A percentile compares a stretch with the other conserved stretches of the same genome.
These are phyloP conservation scores for Chlorella sp. DNA, from an alignment of 139 green algal species.

Conservation along the genomic window DNA sequence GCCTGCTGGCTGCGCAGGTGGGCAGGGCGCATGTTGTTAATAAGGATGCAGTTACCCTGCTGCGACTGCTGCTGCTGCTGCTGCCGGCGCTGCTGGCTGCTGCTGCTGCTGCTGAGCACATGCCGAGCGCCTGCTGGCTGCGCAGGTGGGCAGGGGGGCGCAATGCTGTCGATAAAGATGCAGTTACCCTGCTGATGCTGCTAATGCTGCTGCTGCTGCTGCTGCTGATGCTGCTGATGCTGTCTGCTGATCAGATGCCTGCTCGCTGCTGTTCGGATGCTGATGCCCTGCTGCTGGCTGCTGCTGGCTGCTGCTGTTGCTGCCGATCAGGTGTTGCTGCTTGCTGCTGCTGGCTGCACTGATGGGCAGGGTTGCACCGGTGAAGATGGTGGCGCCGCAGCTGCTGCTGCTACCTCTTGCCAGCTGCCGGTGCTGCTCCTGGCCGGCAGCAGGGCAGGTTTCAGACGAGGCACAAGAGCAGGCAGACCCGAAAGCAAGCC, in stretches of 20 bases:
- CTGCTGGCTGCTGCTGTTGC: neutral
- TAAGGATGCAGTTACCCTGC: neutral
- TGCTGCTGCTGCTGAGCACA: too few species aligned
- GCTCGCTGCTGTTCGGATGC: too few species aligned
- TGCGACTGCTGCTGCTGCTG: neutral
- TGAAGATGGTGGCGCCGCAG: too few species aligned
- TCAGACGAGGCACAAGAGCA: too few species aligned
- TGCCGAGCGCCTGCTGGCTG: constrained; percentile 94
- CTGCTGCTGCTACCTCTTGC: too few species aligned
- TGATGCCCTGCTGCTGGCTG: too few species aligned
- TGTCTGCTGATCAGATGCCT: too few species aligned
- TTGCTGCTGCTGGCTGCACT: neutral
- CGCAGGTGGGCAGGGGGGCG: constrained; percentile 69
- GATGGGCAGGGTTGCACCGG: too few species aligned
- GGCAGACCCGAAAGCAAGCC: too few species aligned
- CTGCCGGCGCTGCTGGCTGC: neutral
- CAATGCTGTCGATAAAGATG: neutral
- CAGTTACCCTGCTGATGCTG: neutral
- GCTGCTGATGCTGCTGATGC: neutral
- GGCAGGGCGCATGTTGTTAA: constrained; percentile 33
- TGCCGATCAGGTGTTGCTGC: too few species aligned
- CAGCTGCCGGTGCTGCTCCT: too few species aligned
- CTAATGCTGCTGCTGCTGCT: neutral
- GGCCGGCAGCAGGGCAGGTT: too few species aligned
- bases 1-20: constrained; percentile 89